A percentile compares a stretch with the other conserved stretches of the same genome.
Conservation (phyloP, 495 filamentous ascomycete genomes). For the Neurospora sp. region DNA sequence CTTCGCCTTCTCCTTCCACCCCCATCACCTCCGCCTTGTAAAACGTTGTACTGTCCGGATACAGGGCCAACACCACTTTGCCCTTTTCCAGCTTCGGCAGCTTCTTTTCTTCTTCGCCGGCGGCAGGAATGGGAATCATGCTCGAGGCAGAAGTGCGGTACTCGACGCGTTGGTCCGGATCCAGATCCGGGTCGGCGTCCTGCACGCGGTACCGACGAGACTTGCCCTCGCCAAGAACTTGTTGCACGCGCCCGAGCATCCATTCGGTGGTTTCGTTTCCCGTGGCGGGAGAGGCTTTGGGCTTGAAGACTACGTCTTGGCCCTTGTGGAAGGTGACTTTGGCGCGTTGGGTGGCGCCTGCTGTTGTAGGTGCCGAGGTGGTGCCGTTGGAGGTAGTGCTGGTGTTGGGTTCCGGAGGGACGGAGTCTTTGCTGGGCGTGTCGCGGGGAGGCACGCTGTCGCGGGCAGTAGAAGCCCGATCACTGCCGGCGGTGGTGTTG, state of each 20-base stretch:
- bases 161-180: conserved; percentile 56
- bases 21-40: conserved; percentile 92
- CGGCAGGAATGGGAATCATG: conserved; percentile 66
- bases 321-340: conserved; percentile 52
- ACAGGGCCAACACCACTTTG: conserved; percentile 71
- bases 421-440: conserved; percentile 36
- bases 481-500: conserved; percentile 42
- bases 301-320: conserved; percentile 81
- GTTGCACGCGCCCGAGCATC: conserved; percentile 84
- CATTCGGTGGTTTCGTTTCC: conserved; percentile 61
- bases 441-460: conserved; percentile 39
- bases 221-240: conserved; percentile 74
- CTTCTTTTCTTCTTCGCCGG: conserved; percentile 19
- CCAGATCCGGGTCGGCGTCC: conserved; percentile 79
- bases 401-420: conserved; percentile 31
- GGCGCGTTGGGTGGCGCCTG: conserved; percentile 24
- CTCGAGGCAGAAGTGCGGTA: conserved; percentile 70
- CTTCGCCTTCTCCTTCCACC: conserved; percentile 30
- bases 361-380: background rate
- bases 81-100: conserved; percentile 58
- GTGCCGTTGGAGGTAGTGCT: background rate
- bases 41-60: conserved; percentile 91
- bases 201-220: conserved; percentile 90
- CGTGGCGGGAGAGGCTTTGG: conserved; percentile 50
- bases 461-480: conserved; percentile 18